Base-by-base conservation (phyloP, 495 filamentous ascomycete genomes). In the Penicillium taxi region DNA sequence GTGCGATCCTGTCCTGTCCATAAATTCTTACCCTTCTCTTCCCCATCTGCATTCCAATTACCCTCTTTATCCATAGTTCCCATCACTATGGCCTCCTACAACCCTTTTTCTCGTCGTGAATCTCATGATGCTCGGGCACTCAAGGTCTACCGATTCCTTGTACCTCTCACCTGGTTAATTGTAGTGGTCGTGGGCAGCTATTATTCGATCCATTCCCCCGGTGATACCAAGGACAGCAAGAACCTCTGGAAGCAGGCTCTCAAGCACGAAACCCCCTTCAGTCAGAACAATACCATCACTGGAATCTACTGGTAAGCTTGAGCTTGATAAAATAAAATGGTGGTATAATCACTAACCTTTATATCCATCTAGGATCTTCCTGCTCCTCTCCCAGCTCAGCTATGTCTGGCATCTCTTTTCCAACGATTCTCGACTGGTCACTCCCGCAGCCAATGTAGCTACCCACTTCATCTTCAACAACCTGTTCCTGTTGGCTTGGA, bases 401-500 rank as follows among this genome's bases (percentile, higher is more conserved):
- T 95, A 93, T 55, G 60, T 84, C 45, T 77, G 70, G 54, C 75
- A 84, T 45, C 75, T 95, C 34, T 93, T 86, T 72, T 74, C 72
- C 19, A 66, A 67, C 37, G 70, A 81, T 37, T 50, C 66, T 15
- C 68, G 67, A 13, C 48, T 70, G 5, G 77, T 84, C 40, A 72
- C 73, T 25, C 64, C 75, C n/a, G 83, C 88, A 19, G 82, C 80
- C 43, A 74, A 81, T 28, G 78, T 90, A 9, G 86, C 82, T 41
- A 72, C 75, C 41, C 84, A 94, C 64, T 94, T 89, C 60, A 89
- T 91, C 53, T 40, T 84, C 48, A 80, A 81, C 69, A 94, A 93
- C 64, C 58, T 95, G 9, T 73, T 94, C 32, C 67, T 82, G 48
- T 80, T 86, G 33, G 73, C 66, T 32, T 93, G 84, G 64, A 73